Evolutionary conservation across 1,284 basidiomycete genomes (phyloP), one percentile per base, ranked within the genome.

Genomic region (Kwoniella shivajii): DNA sequence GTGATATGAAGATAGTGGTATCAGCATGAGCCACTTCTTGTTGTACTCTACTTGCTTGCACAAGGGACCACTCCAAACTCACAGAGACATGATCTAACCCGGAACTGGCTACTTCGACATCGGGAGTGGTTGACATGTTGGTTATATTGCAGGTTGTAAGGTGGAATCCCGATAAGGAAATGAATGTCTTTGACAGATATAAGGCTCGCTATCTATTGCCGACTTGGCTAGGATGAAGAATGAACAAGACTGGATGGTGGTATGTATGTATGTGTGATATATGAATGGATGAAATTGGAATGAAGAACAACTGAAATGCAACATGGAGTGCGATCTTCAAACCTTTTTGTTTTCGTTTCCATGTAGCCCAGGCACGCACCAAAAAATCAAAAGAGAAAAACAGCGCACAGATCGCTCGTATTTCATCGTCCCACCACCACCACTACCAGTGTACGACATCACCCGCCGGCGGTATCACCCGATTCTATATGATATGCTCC

Each of bases 51-150:
- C 41, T 9, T 10, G 33, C 10, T n/a, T n/a, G n/a, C 33, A 36
- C 9, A 10, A 36, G 10, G 10, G 33, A 36, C 9, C 42, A 14
- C 36, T n/a, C 31, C 11, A 1, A 11, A 57, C 57, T 46, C 38
- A 59, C 57, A 20, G 57, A 59, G 24, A 59, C 57, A 41, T 46
- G 52, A 26, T 59, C 57, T 5, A 42, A 22, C 3, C 55, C 55
- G 4, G 48, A 41, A 37, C 46, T 49, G 38, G 52, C 57, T 2
- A 53, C 50, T 27, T 57, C 30, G 13, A 57, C 34, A 24, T 57
- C 56, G 18, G 56, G 56, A n/a, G 56, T 57, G 33, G 56, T 56
- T 9, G 54, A 44, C 54, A 56, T 56, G 33, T 20, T 46, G 42
- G 18, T n/a, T n/a, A n/a, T n/a, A n/a, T 22, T 31, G 4, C 14